Evolutionary conservation across 495 filamentous ascomycete genomes (phyloP).

Genomic region (Lophiostoma macrostomum): DNA sequence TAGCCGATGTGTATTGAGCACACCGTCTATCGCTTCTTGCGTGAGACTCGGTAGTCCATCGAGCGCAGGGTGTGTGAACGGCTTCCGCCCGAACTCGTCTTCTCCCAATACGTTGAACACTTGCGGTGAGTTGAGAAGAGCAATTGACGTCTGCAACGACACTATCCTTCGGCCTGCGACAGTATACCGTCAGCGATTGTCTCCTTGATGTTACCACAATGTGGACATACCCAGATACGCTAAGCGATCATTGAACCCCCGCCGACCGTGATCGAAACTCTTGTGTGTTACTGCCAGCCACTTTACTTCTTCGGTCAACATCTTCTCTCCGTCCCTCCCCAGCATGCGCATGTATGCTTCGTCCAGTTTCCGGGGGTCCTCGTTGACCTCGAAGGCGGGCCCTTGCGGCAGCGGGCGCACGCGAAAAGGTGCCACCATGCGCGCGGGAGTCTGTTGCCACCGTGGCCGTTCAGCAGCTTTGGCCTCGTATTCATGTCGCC

Average conservation of each 20-base stretch:
- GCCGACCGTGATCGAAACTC: slow-evolving; percentile 92
- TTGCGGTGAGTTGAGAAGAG: slow-evolving; percentile 56
- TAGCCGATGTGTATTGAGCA: slow-evolving; percentile 58
- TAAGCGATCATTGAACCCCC: slow-evolving; percentile 91
- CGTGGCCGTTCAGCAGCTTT: slow-evolving; percentile 54
- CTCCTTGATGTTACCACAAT: not conserved
- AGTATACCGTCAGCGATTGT: not conserved
- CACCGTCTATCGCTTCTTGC: slow-evolving; percentile 50
- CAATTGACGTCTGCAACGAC: slow-evolving; percentile 70
- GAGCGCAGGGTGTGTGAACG: slow-evolving; percentile 71
- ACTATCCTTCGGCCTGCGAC: slow-evolving; percentile 73
- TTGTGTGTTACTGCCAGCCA: slow-evolving; percentile 98
- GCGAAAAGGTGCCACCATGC: slow-evolving; percentile 69
- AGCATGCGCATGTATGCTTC: slow-evolving; percentile 69
- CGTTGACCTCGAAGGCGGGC: slow-evolving; percentile 64
- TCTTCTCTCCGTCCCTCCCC: slow-evolving; percentile 62
- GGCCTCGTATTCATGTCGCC: slow-evolving; percentile 35
- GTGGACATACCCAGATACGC: slow-evolving; percentile 73
- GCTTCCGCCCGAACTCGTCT: slow-evolving; percentile 55
- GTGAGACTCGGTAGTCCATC: slow-evolving; percentile 68
- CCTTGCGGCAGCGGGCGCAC: slow-evolving; percentile 39
- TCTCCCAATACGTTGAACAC: slow-evolving; percentile 25
- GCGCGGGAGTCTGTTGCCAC: slow-evolving; percentile 78
- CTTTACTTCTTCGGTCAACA: slow-evolving; percentile 86
- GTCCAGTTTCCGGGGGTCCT: slow-evolving; percentile 68